phyloP scores from a whole-genome alignment of 225 moss, liverwort and hornwort species.

The Thuidium tamariscinum region DNA sequence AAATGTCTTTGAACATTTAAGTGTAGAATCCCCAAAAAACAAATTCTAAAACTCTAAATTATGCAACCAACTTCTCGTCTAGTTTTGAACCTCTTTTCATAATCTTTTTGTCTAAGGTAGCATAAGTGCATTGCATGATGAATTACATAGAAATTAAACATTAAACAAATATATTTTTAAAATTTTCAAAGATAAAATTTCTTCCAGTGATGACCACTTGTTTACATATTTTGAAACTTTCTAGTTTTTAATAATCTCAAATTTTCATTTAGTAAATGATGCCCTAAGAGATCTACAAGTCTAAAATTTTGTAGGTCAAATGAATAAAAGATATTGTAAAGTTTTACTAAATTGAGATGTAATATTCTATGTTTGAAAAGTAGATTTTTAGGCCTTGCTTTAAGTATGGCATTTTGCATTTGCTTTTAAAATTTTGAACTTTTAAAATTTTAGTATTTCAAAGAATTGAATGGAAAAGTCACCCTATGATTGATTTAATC shows the following conservation, averaged over 20 bases:
- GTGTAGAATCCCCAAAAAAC: rapidly evolving
- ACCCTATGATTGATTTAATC: too few species aligned
- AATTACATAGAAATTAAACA: too few species aligned
- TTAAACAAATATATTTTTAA: background rate
- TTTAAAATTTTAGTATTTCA: too few species aligned
- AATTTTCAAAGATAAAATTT: background rate
- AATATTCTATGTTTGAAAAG: too few species aligned
- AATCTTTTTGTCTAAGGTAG: background rate
- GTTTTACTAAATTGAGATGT: too few species aligned
- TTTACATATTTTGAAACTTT: too few species aligned
- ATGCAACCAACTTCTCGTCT: background rate
- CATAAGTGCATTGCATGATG: background rate
- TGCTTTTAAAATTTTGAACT: too few species aligned
- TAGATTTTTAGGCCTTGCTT: too few species aligned
- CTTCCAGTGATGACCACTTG: background rate
- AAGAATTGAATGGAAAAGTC: too few species aligned
- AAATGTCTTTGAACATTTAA: rapidly evolving
- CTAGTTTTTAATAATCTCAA: background rate
- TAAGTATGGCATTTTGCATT: too few species aligned
- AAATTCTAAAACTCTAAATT: background rate
- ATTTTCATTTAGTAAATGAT: too few species aligned
- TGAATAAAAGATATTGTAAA: too few species aligned
- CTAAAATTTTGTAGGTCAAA: background rate
- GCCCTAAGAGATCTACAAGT: background rate
- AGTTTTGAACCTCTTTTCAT: background rate